Base-by-base conservation (phyloP, 1,284 basidiomycete species). In the Schizophyllum amplum region DNA sequence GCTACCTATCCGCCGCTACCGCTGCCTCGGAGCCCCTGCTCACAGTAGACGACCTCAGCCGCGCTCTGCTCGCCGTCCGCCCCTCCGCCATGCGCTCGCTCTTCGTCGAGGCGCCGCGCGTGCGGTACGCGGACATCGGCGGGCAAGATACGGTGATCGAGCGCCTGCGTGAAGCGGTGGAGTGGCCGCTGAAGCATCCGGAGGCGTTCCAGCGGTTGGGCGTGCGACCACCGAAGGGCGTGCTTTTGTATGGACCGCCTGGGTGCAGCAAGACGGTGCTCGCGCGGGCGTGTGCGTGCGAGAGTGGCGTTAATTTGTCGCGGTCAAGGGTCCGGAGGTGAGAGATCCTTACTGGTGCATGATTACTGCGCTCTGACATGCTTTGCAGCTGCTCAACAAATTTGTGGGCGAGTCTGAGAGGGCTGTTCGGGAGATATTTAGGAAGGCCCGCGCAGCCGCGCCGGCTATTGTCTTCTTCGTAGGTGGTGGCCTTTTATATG, bases 401-500 rank as follows among this genome's bases (percentile, higher is more conserved):
- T 99, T 90, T 65, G 93, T 99, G 4, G 97, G 97, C 47, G 97
- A 99, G 72, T 97, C 93, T 0, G 97, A 99, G 71, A 82, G 92
- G 27, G 92, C 94, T 0, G 89, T 99, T 4, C 81, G 97, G 24
- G 96, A 99, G 64, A 88, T 97, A 52, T 99, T 99, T 72, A 79
- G 91, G 54, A 98, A 97, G 72, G 97, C 97, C 0, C 81, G 96
- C 33, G 90, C 91, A 0, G 94, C 94, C 0, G 83, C 95, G 0
- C 97, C 97, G 0, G 94, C 92, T 1, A 96, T 99, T 64, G 80
- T 99, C 53, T 98, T 99, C 72, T 96, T 99, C 67, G 94, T 96
- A 61, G 62, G 90, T 66, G 21, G 23, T 73, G 20, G 3, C 13
- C 5, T 13, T 56, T 24, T 61, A 20, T 48, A 24, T 56, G 53